Percentiles rank a stretch among this genome's conserved stretches.
Evolutionary conservation across 169 alveolate species (phyloP).

Genomic region (Plasmodium coatneyi): DNA sequence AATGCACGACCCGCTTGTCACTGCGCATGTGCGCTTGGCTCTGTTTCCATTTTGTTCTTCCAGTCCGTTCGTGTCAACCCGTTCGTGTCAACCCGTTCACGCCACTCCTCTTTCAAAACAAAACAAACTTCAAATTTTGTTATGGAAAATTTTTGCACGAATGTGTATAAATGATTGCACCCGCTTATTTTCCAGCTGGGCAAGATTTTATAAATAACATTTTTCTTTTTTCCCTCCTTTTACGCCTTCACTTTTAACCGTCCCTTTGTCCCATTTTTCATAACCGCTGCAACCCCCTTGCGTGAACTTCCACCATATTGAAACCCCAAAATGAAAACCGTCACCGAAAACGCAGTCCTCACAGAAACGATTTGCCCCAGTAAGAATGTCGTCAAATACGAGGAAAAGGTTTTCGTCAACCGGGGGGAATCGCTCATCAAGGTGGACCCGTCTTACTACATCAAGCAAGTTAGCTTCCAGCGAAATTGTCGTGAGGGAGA

Average conservation of each 20-base stretch:
- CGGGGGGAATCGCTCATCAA: constrained; percentile 13
- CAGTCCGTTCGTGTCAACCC: background rate
- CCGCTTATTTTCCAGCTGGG: background rate
- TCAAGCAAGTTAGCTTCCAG: constrained; percentile 7
- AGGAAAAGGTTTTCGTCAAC: constrained; percentile 13
- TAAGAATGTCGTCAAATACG: background rate
- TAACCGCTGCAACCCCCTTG: background rate
- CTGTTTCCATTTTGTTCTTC: background rate
- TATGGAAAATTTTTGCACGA: background rate
- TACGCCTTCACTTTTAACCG: background rate
- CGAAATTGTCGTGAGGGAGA: background rate
- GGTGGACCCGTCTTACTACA: constrained; percentile 7
- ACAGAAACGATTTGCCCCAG: constrained; percentile 10
- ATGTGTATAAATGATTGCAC: background rate
- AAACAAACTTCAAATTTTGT: background rate
- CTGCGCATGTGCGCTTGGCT: background rate
- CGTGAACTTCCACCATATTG: background rate
- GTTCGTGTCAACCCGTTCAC: background rate
- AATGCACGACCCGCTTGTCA: background rate
- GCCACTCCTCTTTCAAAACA: background rate
- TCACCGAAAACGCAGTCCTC: background rate
- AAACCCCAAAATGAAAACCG: constrained; percentile 5
- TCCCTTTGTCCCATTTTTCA: background rate
- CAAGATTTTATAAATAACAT: background rate
- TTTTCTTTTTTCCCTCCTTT: background rate